Base-by-base conservation (phyloP, 116 monocot species). In the Dioscorea cayenensis region DNA sequence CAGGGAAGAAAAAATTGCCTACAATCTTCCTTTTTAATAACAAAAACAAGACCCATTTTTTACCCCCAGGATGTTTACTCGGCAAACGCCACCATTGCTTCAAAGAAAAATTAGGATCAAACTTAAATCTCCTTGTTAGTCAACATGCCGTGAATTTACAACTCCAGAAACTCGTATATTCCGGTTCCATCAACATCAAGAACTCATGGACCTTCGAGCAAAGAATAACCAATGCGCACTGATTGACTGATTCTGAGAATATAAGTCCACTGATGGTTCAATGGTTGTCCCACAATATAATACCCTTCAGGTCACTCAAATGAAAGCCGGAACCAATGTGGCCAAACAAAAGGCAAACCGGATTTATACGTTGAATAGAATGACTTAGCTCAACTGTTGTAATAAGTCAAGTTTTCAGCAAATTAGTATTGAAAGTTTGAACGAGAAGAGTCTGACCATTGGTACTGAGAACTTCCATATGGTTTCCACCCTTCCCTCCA, bases 401-500 rank as follows among this genome's bases (percentile, higher is more conserved):
- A 5, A 5, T 55, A 5, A 55, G 19, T 55, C 55, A 55, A 3
- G 55, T 55, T 55, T 16, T 55, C n/a, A 16, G 12, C 16, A 55
- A 55, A 55, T 62, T 22, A 62, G 25, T 23, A 62, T 7, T 19
- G 36, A 14, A 64, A 14, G 50, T 43, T 18, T 6, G 72, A 83
- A 21, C 43, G 63, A 6, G 77, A 63, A 68, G 25, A 72, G 22
- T 64, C 62, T 7, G 70, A 78, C 67, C 37, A 67, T 14, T 67
- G 25, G 3, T 55, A 13, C 16, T 68, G 20, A 63, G 75, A 36
- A 50, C 70, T 66, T 68, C 66, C 73, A 72, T 75, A 75, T 48
- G 75, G 60, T 51, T 75, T 68, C 75, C 75, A 75, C 17, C 32
- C 43, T 3, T 74, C 13, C 25, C 36, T 61, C 71, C 74, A 71